Base-by-base conservation (phyloP, 108 stramenopile genomes). In the Nannochloropsis salina region DNA sequence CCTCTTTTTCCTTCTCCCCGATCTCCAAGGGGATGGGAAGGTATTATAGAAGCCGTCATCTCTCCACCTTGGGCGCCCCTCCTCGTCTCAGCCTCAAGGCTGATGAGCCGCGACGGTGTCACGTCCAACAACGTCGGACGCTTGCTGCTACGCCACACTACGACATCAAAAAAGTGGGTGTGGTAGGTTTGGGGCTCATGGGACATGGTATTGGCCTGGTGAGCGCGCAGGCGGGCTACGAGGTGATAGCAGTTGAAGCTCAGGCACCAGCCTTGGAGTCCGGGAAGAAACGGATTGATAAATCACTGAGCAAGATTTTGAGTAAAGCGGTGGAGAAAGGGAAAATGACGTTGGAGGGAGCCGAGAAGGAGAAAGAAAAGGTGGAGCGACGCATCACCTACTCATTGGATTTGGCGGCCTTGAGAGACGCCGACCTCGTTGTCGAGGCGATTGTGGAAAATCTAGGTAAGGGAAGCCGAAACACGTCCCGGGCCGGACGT, bases 161-260 rank as follows among this genome's bases (percentile, higher is more conserved):
- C 42, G 83, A 43, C 40, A 84, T 97, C 88, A 93, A 94, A 41
- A 94, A 93, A 85, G 88, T 98, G 15, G 98, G 96, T 42, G 95
- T 97, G 41, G 91, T 97, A 44, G 98, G 98, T n/a, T 86, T 98
- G 61, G 98, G 98, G n/a, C 93, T 99, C 84, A 98, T 99, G 98
- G 99, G 99, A 31, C 99, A 99, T 87, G 99, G 99, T 9, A 97
- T 99, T 44, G 93, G 85, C 6, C 93, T 93, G 82, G 86, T 90
- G 9, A 92, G 95, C 41, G 96, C 97, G 15, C 88, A 88, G 83
- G 92, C 91, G 41, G 95, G 94, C 9, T 91, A 93, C 45, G 85
- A 92, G 42, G 94, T 98, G 18, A 83, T 96, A 10, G 92, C 86
- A 20, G 79, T 92, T 12, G 93, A 93, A 12, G 44, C 81, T 40